Base-by-base conservation (phyloP, 1,139 yeast genomes). In the Diutina ranongensis region DNA sequence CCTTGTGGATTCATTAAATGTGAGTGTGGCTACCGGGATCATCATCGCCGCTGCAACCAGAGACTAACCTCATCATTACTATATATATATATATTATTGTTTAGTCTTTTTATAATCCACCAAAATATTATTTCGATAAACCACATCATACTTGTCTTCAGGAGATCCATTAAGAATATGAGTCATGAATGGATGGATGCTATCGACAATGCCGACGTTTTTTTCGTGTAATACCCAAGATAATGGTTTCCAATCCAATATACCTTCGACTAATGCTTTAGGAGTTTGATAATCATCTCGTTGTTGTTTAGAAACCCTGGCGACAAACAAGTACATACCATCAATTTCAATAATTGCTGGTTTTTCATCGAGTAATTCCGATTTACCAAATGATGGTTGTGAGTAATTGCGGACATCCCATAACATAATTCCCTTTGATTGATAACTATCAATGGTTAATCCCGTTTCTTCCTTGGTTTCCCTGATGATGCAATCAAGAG, bases 1-100 rank as follows among this genome's bases (percentile, higher is more conserved):
- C 2, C 62, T 76, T 15, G 80, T 88, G 34, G 96, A 87, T 57
- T 84, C 95, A 20, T 66, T 88, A 54, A 88, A 88, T 58, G 97
- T 86, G 35, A 84, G 94, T 57, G 96, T 88, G 4, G 96, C 97
- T 1, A 74, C 89, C 2, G 94, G 89, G 1, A 57, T 87, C 33
- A 57, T 86, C 46, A 62, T 85, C 27, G 66, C 42, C 4, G 42
- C 42, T 8, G 20, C 42, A 1, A 38, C 33, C 36, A 4, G 34
- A 13, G 18, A 35, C n/a, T 21, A 18, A 4, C 28, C 5, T 25
- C 28, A 7, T 7, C 10, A 25, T 25, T 7, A 7, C 28, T 25
- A 25, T 25, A 5, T 10, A 22, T 20, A 18, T 13, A 9, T 15
- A 34, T 20, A 8, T 19, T 36, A 12, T 3, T 22, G 18, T 20